Evolutionary conservation across 2,329 filamentous ascomycete species (phyloP), one percentile per base, ranked within the genome.

Genomic region (Cercospora brassicicola): DNA sequence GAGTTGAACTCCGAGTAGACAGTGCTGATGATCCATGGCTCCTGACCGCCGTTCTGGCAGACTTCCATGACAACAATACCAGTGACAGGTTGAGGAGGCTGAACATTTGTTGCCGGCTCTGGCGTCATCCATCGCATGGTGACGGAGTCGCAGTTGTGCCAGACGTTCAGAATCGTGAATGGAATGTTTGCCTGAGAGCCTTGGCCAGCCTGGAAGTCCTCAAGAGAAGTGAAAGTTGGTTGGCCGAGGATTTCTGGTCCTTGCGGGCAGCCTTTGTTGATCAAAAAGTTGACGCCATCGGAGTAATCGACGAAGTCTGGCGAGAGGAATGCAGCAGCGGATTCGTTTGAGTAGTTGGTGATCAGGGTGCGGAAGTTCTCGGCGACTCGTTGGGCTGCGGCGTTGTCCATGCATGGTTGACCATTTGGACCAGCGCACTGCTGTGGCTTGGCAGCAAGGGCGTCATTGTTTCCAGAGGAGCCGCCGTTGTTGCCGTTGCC

Each of bases 1-100:
- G 69, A 73, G 70, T 77, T 77, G 69, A 77, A 76, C 51, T 76
- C 75, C 5, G 74, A 75, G 65, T 74, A 76, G 61, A 77, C 73
- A 26, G 71, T 73, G 48, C 73, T 72, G 65, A 78, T 76, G 39
- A 76, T 64, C 70, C 71, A 77, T 53, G 74, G 73, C 67, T 75
- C 71, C 4, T 45, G 28, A 30, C 62, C 67, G 61, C 69, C 67
- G 26, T 62, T 57, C 13, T 57, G 59, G 45, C 62, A 67, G 13
- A 70, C 69, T 71, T 76, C 74, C 64, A 76, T 68, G 42, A 76
- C 73, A 13, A 75, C 69, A 67, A 76, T 75, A 51, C 76, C 72
- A 1, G 73, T 75, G 33, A 76, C 71, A 30, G 68, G 65, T 68
- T 75, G 57, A 59, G 69, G 64, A 1, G 72, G 71, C 36, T 65